A percentile compares a stretch with the other conserved stretches of the same genome.
Conservation (phyloP, 2,329 filamentous ascomycete species). For the Hypoxylon rubiginosum region DNA sequence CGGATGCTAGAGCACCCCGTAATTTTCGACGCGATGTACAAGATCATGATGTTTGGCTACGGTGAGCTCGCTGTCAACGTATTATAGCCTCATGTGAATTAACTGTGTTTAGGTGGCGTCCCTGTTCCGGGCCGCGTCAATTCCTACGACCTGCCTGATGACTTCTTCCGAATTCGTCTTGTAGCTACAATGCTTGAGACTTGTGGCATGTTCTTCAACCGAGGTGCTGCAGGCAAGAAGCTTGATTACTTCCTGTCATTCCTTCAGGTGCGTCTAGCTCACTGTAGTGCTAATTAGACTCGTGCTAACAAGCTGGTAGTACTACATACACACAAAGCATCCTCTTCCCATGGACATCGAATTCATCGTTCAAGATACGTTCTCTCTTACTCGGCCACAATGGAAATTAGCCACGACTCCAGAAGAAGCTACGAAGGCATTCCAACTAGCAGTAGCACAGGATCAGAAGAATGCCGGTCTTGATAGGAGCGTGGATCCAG, state of each 20-base stretch:
- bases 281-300: background rate
- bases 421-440: slow-evolving; percentile 85
- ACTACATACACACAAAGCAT: slow-evolving; percentile 93
- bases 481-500: slow-evolving; percentile 77
- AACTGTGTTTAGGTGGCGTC: slow-evolving; percentile 72
- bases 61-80: slow-evolving; percentile 58
- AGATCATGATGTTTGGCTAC: slow-evolving; percentile 93
- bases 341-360: slow-evolving; percentile 96
- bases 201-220: slow-evolving; percentile 95
- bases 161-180: slow-evolving; percentile 95
- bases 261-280: slow-evolving; percentile 74
- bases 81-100: slow-evolving; percentile 5
- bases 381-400: slow-evolving; percentile 84
- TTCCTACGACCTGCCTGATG: slow-evolving; percentile 87
- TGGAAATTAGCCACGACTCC: slow-evolving; percentile 89
- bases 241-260: slow-evolving; percentile 97
- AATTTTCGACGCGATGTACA: slow-evolving; percentile 95
- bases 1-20: slow-evolving; percentile 95
- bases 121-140: slow-evolving; percentile 84
- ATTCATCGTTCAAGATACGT: slow-evolving; percentile 95
- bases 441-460: slow-evolving; percentile 88
- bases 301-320: slow-evolving; percentile 63
- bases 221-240: slow-evolving; percentile 94
- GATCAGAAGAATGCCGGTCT: slow-evolving; percentile 86
- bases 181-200: slow-evolving; percentile 92